Evolutionary conservation across 306 rosid genomes (phyloP).

Genomic region (Cucumis cinereus): DNA sequence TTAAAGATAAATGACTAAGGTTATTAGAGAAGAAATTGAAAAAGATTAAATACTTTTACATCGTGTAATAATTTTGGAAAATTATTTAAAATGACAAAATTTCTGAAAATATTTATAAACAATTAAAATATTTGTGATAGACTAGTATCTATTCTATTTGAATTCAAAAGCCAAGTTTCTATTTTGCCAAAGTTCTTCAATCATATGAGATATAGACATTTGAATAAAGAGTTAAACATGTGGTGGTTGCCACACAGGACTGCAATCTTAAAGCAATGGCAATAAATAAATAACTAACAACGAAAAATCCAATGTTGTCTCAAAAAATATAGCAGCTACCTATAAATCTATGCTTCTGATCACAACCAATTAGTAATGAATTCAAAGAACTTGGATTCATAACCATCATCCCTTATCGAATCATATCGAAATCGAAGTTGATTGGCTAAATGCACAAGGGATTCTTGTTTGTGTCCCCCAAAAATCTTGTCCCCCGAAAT

Average conservation of each 20-base stretch:
- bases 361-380: neutral
- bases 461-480: neutral
- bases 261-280: neutral
- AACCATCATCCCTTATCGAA: neutral
- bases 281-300: neutral
- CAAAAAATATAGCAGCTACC: neutral
- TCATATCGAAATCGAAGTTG: neutral
- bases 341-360: neutral
- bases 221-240: neutral
- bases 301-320: neutral
- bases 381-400: neutral
- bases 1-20: too few relatives aligned
- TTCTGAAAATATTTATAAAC: too few relatives aligned
- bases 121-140: too few relatives aligned
- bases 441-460: neutral
- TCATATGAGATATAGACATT: neutral
- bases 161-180: neutral
- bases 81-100: too few relatives aligned
- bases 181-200: neutral
- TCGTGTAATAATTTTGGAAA: too few relatives aligned
- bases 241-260: neutral
- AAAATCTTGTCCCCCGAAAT: neutral
- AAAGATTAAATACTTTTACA: too few relatives aligned
- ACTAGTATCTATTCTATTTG: too few relatives aligned
- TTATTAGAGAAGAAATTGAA: too few relatives aligned